Percentiles rank a stretch among this genome's conserved stretches.
Conservation (phyloP, 192 early-diverging fungal genomes). For the Entrophospora sp. region DNA sequence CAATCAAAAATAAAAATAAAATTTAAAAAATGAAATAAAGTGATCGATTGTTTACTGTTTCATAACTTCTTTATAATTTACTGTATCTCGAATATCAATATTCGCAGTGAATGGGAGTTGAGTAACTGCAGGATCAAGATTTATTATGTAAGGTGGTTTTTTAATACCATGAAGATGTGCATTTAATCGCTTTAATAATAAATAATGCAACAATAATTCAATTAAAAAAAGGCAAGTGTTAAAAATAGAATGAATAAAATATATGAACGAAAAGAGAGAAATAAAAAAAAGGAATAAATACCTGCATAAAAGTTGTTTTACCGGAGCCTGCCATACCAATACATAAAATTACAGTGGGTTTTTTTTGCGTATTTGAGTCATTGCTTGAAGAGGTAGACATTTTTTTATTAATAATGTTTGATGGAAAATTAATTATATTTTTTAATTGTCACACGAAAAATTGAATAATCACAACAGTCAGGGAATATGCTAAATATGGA, state of each 20-base stretch:
- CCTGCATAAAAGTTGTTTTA: constrained; percentile 96
- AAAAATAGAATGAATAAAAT: not conserved
- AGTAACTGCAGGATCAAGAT: constrained; percentile 88
- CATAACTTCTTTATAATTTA: constrained; percentile 99
- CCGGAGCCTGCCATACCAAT: constrained; percentile 98
- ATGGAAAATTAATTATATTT: too few relatives aligned
- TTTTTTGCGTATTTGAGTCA: constrained; percentile 24
- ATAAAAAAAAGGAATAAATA: constrained; percentile 20
- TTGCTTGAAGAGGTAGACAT: not conserved
- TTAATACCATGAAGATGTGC: constrained; percentile 72
- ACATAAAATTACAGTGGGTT: constrained; percentile 67
- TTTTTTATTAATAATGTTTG: too few relatives aligned
- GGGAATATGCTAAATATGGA: too few relatives aligned
- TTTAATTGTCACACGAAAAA: too few relatives aligned
- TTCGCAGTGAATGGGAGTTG: constrained; percentile 87
- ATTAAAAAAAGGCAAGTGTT: too few relatives aligned
- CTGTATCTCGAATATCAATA: constrained; percentile 95
- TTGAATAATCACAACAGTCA: too few relatives aligned
- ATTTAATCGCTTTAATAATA: constrained; percentile 62
- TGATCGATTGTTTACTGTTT: constrained; percentile 67
- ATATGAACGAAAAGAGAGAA: not conserved
- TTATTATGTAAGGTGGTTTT: constrained; percentile 79
- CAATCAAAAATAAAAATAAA: not conserved
- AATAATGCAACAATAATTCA: not conserved
- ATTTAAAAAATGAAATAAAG: not conserved